Evolutionary conservation across 495 filamentous ascomycete species (phyloP).

Genomic region (Trichoderma parareesei): DNA sequence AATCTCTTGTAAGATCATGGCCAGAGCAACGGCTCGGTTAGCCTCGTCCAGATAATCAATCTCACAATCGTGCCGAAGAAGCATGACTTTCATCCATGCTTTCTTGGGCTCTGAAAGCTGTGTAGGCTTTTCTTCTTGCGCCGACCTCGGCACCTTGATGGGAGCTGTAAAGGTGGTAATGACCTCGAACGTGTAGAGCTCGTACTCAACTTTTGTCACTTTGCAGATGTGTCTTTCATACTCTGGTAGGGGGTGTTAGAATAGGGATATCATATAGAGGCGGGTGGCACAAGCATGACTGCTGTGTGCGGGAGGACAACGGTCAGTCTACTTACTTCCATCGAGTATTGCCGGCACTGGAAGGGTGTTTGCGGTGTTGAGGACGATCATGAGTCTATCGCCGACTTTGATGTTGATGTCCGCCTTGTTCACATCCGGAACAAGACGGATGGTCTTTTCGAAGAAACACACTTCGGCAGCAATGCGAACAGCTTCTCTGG

Average conservation of each 20-base stretch:
- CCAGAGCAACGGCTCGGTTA: constrained; percentile 42
- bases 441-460: background rate
- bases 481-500: background rate
- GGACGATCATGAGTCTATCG: background rate
- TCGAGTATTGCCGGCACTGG: background rate
- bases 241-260: background rate
- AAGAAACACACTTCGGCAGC: background rate
- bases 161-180: background rate
- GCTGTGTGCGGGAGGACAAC: too few species aligned
- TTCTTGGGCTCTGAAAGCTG: background rate
- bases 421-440: background rate
- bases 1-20: constrained; percentile 56
- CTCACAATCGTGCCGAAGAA: constrained; percentile 12
- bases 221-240: background rate
- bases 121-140: background rate
- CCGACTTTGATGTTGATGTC: background rate
- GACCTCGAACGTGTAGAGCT: background rate
- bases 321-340: background rate
- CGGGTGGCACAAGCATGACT: background rate
- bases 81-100: background rate
- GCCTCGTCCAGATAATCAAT: constrained; percentile 23
- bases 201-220: background rate
- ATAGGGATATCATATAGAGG: background rate
- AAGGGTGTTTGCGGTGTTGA: background rate
- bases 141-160: background rate